A percentile compares a stretch with the other conserved stretches of the same genome.
Conservation (phyloP, 257 asterid species). For the Solanum pimpinellifolium region DNA sequence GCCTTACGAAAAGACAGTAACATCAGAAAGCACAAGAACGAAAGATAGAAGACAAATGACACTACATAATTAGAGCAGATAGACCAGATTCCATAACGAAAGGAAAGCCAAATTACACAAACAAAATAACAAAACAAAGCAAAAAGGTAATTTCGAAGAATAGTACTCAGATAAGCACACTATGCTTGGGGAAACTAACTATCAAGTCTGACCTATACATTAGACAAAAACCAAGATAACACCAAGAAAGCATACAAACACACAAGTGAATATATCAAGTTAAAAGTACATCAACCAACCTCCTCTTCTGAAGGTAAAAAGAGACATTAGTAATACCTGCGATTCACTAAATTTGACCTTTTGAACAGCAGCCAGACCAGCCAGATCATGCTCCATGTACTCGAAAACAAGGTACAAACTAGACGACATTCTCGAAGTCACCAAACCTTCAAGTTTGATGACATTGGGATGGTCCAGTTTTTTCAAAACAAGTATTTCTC, state of each 20-base stretch:
- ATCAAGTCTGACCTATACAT: background rate
- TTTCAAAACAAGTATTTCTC: constrained; percentile 65
- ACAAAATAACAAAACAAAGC: background rate
- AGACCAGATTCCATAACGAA: background rate
- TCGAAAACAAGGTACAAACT: constrained; percentile 85
- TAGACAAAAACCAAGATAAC: background rate
- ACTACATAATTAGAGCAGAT: background rate
- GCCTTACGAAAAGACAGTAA: background rate
- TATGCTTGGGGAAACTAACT: background rate
- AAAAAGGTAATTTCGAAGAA: background rate
- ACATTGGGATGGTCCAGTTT: constrained; percentile 82
- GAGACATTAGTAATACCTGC: constrained; percentile 33
- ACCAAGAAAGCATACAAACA: background rate
- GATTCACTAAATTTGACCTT: constrained; percentile 56
- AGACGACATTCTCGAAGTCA: constrained; percentile 74
- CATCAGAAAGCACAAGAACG: constrained; percentile 3
- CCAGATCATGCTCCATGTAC: constrained; percentile 96
- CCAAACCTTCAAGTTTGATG: constrained; percentile 84
- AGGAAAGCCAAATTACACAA: background rate
- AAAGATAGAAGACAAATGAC: background rate
- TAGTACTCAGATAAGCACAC: background rate
- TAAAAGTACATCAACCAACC: background rate
- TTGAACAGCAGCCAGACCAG: constrained; percentile 75
- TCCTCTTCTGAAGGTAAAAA: background rate
- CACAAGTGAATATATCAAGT: background rate